These are phyloP conservation scores for Neofusicoccum laricinum DNA, from an alignment of 2,329 filamentous ascomycete genomes.

Conservation along the genomic window DNA sequence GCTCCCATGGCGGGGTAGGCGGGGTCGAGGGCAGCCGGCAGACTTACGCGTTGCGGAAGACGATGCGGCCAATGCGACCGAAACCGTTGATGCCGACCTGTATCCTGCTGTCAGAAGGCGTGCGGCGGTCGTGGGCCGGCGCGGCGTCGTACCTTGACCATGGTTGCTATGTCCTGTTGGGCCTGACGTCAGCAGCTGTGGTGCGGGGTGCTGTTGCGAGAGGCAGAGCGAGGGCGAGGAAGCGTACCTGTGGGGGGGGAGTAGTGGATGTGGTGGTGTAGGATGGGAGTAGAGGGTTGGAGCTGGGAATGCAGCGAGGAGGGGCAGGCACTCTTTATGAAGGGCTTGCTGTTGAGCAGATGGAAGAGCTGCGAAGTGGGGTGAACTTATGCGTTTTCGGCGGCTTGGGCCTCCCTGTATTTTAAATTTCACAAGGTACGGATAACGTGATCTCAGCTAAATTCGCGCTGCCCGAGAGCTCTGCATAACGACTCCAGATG, in stretches of 20 bases:
- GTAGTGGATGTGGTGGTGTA: neutral
- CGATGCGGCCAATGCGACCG: constrained; percentile 97
- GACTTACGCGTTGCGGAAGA: constrained; percentile 93
- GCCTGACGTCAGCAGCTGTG: constrained; percentile 8
- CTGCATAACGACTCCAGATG: no score
- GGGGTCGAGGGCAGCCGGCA: constrained; percentile 10
- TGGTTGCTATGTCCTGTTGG: constrained; percentile 28
- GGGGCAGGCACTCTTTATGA: constrained; percentile 3
- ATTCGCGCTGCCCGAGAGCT: neutral
- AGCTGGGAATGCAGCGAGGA: neutral
- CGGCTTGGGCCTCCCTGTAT: neutral
- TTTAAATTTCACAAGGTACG: neutral
- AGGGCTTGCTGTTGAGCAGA: neutral
- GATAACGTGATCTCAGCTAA: constrained; percentile 3
- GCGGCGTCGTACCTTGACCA: constrained; percentile 44
- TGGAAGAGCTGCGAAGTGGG: constrained; percentile 1
- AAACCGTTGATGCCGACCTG: constrained; percentile 99
- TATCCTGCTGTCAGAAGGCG: constrained; percentile 26
- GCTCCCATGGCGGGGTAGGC: constrained; percentile 3
- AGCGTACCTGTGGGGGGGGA: neutral
- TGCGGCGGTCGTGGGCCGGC: constrained; percentile 22
- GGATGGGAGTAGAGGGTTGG: constrained; percentile 2
- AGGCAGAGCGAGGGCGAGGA: neutral
- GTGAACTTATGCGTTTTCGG: constrained; percentile 12
- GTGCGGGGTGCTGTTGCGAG: neutral